Evolutionary conservation across 2,329 filamentous ascomycete genomes (phyloP).

Genomic region (Cladosporium sp.): DNA sequence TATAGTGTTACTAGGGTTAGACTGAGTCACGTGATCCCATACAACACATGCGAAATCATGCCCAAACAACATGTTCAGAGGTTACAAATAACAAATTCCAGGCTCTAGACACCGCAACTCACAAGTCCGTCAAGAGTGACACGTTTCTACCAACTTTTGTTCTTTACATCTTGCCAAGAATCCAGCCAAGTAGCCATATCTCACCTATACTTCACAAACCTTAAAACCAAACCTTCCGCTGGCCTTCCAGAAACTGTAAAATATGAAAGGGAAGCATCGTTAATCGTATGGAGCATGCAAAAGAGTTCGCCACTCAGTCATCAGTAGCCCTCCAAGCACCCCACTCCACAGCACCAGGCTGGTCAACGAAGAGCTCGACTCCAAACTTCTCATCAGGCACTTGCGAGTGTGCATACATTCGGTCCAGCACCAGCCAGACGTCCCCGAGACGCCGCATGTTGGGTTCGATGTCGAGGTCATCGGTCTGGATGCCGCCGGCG

Average conservation of each 20-base stretch:
- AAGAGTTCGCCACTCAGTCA: conserved; percentile 26
- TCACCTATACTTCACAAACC: not conserved
- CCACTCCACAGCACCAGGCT: conserved; percentile 43
- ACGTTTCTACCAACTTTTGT: not conserved
- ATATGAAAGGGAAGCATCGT: not conserved
- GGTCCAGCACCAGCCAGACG: conserved; percentile 80
- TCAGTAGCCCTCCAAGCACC: conserved; percentile 50
- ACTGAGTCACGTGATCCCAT: not conserved
- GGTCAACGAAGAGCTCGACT: conserved; percentile 50
- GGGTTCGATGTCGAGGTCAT: conserved; percentile 73
- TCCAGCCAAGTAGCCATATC: conserved; percentile 10
- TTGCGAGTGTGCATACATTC: conserved; percentile 62
- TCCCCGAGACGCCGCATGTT: conserved; percentile 56
- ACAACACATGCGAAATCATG: not conserved
- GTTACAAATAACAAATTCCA: not conserved
- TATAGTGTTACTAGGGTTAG: not conserved
- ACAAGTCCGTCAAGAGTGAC: not conserved
- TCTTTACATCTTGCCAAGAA: not conserved
- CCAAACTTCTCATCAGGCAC: conserved; percentile 52
- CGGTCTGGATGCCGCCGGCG: conserved; percentile 63
- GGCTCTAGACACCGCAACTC: not conserved
- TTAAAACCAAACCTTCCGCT: not conserved
- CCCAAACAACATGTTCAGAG: not conserved
- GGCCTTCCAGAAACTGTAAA: not conserved
- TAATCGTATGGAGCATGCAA: not conserved